Percentiles rank a stretch among this genome's conserved stretches.
These are phyloP conservation scores for Aspergillus bombycis DNA, from an alignment of 2,329 filamentous ascomycete species.

Conservation along the genomic window DNA sequence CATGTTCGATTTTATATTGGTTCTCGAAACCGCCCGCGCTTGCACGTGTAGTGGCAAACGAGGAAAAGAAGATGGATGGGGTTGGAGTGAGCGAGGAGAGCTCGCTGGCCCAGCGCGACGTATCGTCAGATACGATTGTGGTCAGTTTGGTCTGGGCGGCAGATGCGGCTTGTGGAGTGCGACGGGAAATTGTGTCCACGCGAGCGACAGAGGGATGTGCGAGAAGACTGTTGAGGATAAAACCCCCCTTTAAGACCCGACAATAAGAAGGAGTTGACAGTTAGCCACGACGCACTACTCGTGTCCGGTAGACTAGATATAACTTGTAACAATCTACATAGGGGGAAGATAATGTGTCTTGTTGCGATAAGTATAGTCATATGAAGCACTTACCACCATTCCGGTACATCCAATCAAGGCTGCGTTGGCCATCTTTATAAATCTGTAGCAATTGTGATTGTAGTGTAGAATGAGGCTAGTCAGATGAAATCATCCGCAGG, in stretches of 20 bases:
- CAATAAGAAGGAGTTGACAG: constrained; percentile 32
- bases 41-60: constrained; percentile 77
- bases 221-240: constrained; percentile 67
- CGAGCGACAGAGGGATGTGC: constrained; percentile 40
- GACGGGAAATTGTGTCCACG: constrained; percentile 51
- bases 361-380: not conserved
- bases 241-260: constrained; percentile 60
- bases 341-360: not conserved
- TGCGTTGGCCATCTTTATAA: constrained; percentile 46
- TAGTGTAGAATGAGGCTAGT: not conserved
- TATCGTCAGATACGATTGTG: constrained; percentile 69
- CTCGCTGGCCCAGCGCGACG: constrained; percentile 66
- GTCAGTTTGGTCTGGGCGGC: constrained; percentile 64
- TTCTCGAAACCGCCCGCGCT: constrained; percentile 74
- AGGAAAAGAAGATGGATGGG: constrained; percentile 72
- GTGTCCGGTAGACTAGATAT: not conserved
- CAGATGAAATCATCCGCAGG: not conserved
- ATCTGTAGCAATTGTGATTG: no score
- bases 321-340: not conserved
- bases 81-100: constrained; percentile 59
- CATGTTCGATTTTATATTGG: constrained; percentile 87
- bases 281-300: not conserved
- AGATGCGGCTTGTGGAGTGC: constrained; percentile 41
- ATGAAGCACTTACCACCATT: constrained; percentile 49
- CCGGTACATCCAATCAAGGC: constrained; percentile 52